These are phyloP conservation scores for Barnettozyma pratensis DNA, from an alignment of 805 yeast genomes.

Conservation along the genomic window DNA sequence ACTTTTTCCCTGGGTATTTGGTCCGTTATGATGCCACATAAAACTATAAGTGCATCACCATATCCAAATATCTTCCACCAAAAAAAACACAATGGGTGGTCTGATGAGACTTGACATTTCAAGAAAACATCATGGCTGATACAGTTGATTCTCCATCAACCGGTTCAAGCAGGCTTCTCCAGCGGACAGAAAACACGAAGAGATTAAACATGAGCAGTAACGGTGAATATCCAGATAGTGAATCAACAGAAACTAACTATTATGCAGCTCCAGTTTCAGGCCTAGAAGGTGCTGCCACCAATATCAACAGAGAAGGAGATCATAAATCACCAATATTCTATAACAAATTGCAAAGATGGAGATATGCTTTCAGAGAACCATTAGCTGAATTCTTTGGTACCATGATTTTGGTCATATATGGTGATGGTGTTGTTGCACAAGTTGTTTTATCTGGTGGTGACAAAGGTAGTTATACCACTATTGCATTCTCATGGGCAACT, in stretches of 20 bases:
- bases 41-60: too few species aligned
- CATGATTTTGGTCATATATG: constrained; percentile 38
- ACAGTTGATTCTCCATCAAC: too few species aligned
- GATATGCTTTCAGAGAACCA: constrained; percentile 36
- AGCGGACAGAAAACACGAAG: too few species aligned
- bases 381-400: constrained; percentile 51
- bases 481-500: constrained; percentile 48
- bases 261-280: constrained; percentile 25
- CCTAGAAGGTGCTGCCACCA: constrained; percentile 24
- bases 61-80: too few species aligned
- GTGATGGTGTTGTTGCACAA: constrained; percentile 47
- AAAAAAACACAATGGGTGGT: too few species aligned
- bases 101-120: too few species aligned
- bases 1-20: not conserved
- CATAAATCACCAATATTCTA: constrained; percentile 10
- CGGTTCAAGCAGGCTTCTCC: too few species aligned
- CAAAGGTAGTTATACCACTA: constrained; percentile 37
- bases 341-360: constrained; percentile 21
- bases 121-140: too few species aligned
- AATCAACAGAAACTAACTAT: constrained; percentile 8
- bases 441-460: constrained; percentile 29
- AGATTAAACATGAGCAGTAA: not conserved
- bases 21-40: not conserved
- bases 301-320: constrained; percentile 9
- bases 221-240: not conserved